Percentiles rank a stretch among this genome's conserved stretches.
These are phyloP conservation scores for Eragrostis tef DNA, from an alignment of 202 grass and related monocot genomes.

Conservation along the genomic window DNA sequence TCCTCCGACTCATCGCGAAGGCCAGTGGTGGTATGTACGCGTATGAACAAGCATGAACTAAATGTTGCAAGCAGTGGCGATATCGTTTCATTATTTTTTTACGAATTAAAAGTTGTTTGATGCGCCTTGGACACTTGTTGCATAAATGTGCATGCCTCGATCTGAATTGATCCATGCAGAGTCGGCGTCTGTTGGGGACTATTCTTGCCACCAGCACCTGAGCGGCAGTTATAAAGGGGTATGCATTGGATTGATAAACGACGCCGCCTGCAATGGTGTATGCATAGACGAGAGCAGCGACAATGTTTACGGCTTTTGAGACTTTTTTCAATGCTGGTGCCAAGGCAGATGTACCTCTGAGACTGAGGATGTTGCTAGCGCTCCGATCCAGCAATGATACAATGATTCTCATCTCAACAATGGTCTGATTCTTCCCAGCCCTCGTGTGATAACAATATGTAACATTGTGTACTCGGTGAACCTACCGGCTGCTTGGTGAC, in stretches of 20 bases:
- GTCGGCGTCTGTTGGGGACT: neutral
- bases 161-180: slow-evolving; percentile 9
- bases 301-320: neutral
- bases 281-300: neutral
- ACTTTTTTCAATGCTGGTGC: neutral
- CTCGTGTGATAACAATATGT: neutral
- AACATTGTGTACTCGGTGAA: neutral
- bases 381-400: slow-evolving; percentile 13
- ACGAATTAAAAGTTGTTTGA: neutral
- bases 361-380: neutral
- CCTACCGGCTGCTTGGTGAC: too few relatives aligned
- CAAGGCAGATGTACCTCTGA: neutral
- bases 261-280: neutral
- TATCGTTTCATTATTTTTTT: neutral
- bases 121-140: neutral
- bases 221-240: slow-evolving; percentile 11
- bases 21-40: slow-evolving; percentile 2
- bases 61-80: neutral
- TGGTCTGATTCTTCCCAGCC: neutral
- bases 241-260: neutral
- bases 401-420: neutral
- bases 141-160: too few relatives aligned
- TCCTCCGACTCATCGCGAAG: neutral
- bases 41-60: neutral
- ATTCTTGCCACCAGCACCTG: neutral